Percentiles rank a stretch among this genome's conserved stretches.
phyloP scores from a whole-genome alignment of 352 stramenopile genomes.

The Aphanomyces astaci region DNA sequence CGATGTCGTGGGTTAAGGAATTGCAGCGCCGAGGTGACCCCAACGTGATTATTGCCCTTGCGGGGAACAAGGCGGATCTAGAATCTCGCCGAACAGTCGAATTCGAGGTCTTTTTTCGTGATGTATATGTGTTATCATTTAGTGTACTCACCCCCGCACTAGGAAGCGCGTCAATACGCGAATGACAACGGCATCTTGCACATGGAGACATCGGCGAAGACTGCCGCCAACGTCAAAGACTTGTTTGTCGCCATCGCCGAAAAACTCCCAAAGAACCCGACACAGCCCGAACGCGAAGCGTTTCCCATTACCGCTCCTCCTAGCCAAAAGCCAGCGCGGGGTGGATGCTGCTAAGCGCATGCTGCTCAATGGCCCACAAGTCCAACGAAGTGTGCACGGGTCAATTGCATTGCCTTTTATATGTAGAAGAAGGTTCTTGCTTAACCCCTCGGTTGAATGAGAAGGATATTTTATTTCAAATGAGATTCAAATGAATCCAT shows the following conservation, averaged over 20 bases:
- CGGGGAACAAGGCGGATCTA: slow-evolving; percentile 98
- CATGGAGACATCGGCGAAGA: slow-evolving; percentile 99
- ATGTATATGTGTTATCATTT: background rate
- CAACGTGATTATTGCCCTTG: slow-evolving; percentile 94
- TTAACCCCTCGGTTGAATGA: background rate
- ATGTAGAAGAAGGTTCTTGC: background rate
- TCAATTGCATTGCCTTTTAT: background rate
- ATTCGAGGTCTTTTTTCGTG: slow-evolving; percentile 54
- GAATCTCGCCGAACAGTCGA: slow-evolving; percentile 95
- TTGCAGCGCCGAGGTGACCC: slow-evolving; percentile 97
- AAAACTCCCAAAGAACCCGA: slow-evolving; percentile 72
- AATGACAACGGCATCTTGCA: slow-evolving; percentile 98
- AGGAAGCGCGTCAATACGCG: slow-evolving; percentile 97
- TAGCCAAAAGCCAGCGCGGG: slow-evolving; percentile 43
- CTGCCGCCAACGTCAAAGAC: slow-evolving; percentile 97
- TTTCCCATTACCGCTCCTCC: slow-evolving; percentile 77
- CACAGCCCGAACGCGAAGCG: slow-evolving; percentile 70
- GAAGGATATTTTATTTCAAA: slow-evolving; percentile 20
- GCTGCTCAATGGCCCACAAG: background rate
- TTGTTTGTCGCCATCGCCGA: slow-evolving; percentile 97
- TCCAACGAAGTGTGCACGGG: background rate
- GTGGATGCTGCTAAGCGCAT: slow-evolving; percentile 63
- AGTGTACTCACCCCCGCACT: background rate
- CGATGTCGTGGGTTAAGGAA: slow-evolving; percentile 99
- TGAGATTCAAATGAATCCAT: background rate